Base-by-base conservation (phyloP, 2,329 filamentous ascomycete genomes). In the Thelonectria discophora region DNA sequence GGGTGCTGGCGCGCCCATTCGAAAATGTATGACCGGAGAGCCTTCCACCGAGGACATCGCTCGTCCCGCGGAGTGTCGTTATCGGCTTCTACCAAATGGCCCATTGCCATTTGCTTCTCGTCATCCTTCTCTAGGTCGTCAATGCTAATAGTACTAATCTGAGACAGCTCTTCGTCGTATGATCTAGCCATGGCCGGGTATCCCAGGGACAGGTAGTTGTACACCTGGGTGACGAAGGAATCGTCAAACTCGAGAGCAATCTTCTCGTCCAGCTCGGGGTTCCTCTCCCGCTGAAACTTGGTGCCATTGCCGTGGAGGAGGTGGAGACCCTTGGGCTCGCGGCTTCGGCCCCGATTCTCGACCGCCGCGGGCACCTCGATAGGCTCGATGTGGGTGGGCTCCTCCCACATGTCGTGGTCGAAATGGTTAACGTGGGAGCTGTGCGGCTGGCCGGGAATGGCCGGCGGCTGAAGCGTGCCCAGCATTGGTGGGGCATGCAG, bases 1-100 rank as follows among this genome's bases (percentile, higher is more conserved):
- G 93, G 92, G 74, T 96, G 92, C 76, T 97, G 93, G 58, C 90
- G 84, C 21, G 91, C 94, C 94, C 94, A 98, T 75, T 97, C 93
- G 39, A 84, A 84, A 40, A 98, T 91, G 75, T 98, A 98, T 42
- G 88, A 74, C 72, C 89, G 90, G 45, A 98, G 81, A 1, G 94
- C 94, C 72, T 85, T 88, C 94, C 94, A 98, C 55, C 94, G 85
- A 55, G 88, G 81, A 58, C 82, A 82, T 49, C 91, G 90, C 62
- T 80, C 76, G 50, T 83, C 81, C 63, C 77, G 83, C 32, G 76
- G 73, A 40, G 75, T 73, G 12, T 77, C 74, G 10, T 79, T 78
- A 68, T 78, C 85, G 79, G 77, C 85, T 73, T 79, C 84, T 69
- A 82, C 79, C 69, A 97, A 90, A 74, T 97, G 92, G 0, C 94